Evolutionary conservation across 2,329 filamentous ascomycete genomes (phyloP).

Genomic region (Fusarium sp.): DNA sequence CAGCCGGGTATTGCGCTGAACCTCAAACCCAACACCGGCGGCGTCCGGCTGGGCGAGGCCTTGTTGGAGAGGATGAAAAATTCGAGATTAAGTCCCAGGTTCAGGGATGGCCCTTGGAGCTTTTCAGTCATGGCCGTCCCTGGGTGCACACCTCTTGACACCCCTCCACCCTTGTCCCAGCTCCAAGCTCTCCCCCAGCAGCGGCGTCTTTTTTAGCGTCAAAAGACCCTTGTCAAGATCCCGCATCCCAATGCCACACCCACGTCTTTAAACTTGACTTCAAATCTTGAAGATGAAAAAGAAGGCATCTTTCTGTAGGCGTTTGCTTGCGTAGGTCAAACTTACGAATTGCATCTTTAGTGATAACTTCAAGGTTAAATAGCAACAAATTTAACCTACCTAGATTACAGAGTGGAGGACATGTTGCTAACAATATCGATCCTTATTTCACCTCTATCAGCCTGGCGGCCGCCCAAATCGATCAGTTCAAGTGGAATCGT

Average conservation of each 20-base stretch:
- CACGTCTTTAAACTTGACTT: constrained; percentile 45
- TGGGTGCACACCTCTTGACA: constrained; percentile 24
- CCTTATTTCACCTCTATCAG: background rate
- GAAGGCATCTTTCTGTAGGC: constrained; percentile 28
- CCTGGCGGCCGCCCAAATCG: constrained; percentile 16
- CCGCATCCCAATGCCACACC: constrained; percentile 47
- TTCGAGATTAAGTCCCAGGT: constrained; percentile 43
- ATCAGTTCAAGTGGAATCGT: constrained; percentile 10
- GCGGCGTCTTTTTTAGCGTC: constrained; percentile 45
- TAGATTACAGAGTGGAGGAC: background rate
- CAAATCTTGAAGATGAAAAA: constrained; percentile 35
- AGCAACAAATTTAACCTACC: background rate
- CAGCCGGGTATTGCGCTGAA: constrained; percentile 39
- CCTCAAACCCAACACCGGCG: constrained; percentile 41
- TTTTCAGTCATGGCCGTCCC: constrained; percentile 19
- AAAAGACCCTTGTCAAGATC: constrained; percentile 45
- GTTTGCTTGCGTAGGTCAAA: background rate
- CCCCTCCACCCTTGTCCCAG: constrained; percentile 40
- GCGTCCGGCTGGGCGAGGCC: constrained; percentile 41
- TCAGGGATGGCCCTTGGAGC: constrained; percentile 41
- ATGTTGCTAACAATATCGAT: background rate
- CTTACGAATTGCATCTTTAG: background rate
- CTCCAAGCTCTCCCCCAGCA: constrained; percentile 37
- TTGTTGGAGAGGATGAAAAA: constrained; percentile 39
- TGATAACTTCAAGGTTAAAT: constrained; percentile 2